Percentiles rank a stretch among this genome's conserved stretches.
Conservation (phyloP, 345 rosid genomes). For the Microcos paniculata region DNA sequence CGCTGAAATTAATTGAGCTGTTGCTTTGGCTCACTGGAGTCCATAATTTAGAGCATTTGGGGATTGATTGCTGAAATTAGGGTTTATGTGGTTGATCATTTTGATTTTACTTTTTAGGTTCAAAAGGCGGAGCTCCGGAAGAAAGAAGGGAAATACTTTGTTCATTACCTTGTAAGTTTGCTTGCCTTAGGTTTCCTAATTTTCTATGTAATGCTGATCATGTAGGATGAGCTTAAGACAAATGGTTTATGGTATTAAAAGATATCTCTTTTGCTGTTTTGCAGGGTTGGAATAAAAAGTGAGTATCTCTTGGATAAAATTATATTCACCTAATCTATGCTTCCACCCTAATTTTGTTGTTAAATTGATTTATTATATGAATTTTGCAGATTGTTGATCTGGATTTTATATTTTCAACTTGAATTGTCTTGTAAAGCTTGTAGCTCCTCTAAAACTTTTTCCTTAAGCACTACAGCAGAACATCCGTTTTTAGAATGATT, state of each 20-base stretch:
- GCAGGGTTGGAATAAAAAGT: slow-evolving; percentile 99
- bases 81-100: slow-evolving; percentile 3
- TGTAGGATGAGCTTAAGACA: neutral
- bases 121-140: slow-evolving; percentile 85
- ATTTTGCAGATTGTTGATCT: neutral
- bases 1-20: neutral
- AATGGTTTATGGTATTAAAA: slow-evolving; percentile 18
- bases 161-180: slow-evolving; percentile 87
- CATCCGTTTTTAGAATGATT: neutral
- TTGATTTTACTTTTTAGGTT: slow-evolving; percentile 46
- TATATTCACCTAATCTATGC: neutral
- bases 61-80: slow-evolving; percentile 5
- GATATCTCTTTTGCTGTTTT: slow-evolving; percentile 33
- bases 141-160: slow-evolving; percentile 93
- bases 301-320: slow-evolving; percentile 41
- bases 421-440: neutral
- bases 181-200: slow-evolving; percentile 6
- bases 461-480: neutral
- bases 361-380: neutral
- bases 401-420: neutral
- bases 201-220: neutral
- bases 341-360: neutral
- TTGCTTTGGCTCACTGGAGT: neutral
- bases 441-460: neutral
- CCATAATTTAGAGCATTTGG: neutral